Base-by-base conservation (phyloP, 139 green algal genomes). In the Picochlorum sp. region DNA sequence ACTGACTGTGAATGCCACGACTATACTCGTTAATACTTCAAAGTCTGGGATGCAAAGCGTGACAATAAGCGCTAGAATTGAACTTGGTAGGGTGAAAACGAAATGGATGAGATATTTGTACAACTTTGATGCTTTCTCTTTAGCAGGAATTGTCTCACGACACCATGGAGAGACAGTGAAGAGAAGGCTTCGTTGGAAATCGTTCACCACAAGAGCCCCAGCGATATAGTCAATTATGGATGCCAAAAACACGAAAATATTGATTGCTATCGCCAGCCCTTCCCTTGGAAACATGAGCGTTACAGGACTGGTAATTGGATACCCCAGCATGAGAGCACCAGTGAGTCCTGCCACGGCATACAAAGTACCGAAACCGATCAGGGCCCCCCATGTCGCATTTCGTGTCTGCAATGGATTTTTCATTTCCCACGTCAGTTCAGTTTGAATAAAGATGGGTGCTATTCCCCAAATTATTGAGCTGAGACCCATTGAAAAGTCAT, bases 401-500 rank as follows among this genome's bases (percentile, higher is more conserved):
- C 47, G 16, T 54, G 47, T 26, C 47, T 54, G 47, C 11, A 26
- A 26, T 54, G 47, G 47, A 54, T 54, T 54, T 4, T 54, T 54
- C 47, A 54, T 54, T 24, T 54, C 47, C 47, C 47, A 54, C 0
- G 47, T 54, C 5, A 54, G 47, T 21, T 54, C 47, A 1, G 47
- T 54, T 6, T 54, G 47, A 13, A 54, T 54, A 13, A 54, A 54
- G 0, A 54, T 54, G 6, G 47, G 47, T 5, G 47, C 47, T 21
- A 54, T 54, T 10, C 47, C 47, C 16, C 16, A 54, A 9, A 54
- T 54, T 18, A 54, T 54, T 9, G 47, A 7, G 47, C 47, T 54
- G 18, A 54, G 47, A 54, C 47, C 47, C 47, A 54, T 20, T 9
- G 47, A 54, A 21, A 54, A 54, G n/a, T 54, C 47, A 54, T 54